Percentiles rank a stretch among this genome's conserved stretches.
phyloP scores from a whole-genome alignment of 352 stramenopile genomes.

The Pythium grandisporangium region DNA sequence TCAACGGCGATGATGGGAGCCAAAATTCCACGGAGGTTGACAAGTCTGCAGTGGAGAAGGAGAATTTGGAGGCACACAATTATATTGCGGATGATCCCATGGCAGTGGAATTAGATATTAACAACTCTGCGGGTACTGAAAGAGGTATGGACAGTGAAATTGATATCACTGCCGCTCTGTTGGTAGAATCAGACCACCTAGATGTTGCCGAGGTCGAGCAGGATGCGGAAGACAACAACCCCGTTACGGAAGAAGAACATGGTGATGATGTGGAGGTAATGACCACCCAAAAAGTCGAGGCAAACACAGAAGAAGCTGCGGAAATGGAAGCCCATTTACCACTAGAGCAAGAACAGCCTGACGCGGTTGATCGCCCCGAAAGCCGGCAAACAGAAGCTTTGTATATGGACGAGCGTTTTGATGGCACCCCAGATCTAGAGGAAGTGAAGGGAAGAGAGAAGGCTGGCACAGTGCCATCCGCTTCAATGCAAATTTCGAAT shows the following conservation, averaged over 20 bases:
- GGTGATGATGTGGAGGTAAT: not conserved
- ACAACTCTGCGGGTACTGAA: too few relatives aligned
- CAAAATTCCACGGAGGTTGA: too few relatives aligned
- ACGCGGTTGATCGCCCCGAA: slow-evolving; percentile 6
- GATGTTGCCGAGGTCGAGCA: not conserved
- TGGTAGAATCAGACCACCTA: not conserved
- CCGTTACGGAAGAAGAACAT: not conserved
- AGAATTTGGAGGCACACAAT: too few relatives aligned
- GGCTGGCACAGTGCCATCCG: too few relatives aligned
- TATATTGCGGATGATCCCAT: too few relatives aligned
- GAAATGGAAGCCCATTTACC: not conserved
- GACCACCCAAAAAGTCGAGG: not conserved
- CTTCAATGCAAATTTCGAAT: too few relatives aligned
- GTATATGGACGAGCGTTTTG: slow-evolving; percentile 12
- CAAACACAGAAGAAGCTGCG: too few relatives aligned
- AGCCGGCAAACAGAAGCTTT: slow-evolving; percentile 10
- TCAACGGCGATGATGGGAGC: too few relatives aligned
- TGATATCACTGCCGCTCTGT: not conserved
- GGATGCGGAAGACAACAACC: not conserved
- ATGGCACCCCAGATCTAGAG: slow-evolving; percentile 4
- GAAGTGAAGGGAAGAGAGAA: too few relatives aligned
- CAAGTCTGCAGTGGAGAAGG: too few relatives aligned
- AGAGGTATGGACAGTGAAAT: slow-evolving; percentile 3
- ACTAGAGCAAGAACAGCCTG: not conserved
- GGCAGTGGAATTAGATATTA: too few relatives aligned